These are phyloP conservation scores for Chaetomidium leptoderma DNA, from an alignment of 495 filamentous ascomycete species.

Conservation along the genomic window DNA sequence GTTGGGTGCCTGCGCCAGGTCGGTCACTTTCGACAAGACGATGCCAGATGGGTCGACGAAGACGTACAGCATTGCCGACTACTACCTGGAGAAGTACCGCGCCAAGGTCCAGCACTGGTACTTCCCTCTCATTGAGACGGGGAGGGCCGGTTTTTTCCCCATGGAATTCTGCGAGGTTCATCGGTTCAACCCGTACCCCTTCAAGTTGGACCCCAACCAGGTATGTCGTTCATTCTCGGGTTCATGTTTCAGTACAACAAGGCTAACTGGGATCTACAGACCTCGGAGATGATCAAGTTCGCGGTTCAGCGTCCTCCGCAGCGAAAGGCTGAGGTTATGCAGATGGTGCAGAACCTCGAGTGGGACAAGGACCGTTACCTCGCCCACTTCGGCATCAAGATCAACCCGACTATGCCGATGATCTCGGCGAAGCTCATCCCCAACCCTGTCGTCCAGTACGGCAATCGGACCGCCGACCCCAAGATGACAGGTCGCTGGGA, in stretches of 20 bases:
- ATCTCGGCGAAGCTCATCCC: conserved; percentile 68
- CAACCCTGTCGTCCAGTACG: conserved; percentile 66
- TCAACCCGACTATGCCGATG: conserved; percentile 56
- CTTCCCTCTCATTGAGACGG: conserved; percentile 68
- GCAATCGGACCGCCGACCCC: conserved; percentile 47
- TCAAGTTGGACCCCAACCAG: conserved; percentile 62
- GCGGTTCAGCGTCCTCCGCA: conserved; percentile 60
- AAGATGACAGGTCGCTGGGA: conserved; percentile 73
- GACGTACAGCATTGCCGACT: conserved; percentile 55
- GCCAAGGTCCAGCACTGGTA: conserved; percentile 45
- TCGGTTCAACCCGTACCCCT: conserved; percentile 68
- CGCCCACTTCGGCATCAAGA: conserved; percentile 60
- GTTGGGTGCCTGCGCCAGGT: conserved; percentile 49
- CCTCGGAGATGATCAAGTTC: conserved; percentile 81
- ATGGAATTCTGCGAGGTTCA: conserved; percentile 62
- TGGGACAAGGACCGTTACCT: conserved; percentile 68
- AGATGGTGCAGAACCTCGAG: conserved; percentile 61
- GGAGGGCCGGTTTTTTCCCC: conserved; percentile 63
- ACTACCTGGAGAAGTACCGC: conserved; percentile 65
- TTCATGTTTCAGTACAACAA: neutral
- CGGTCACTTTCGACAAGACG: conserved; percentile 54
- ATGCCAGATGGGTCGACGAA: conserved; percentile 45
- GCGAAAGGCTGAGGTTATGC: conserved; percentile 58
- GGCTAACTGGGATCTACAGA: conserved; percentile 43
- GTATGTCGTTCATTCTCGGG: neutral